Evolutionary conservation across 345 rosid genomes (phyloP).

Genomic region (Streptanthus diversifolius): DNA sequence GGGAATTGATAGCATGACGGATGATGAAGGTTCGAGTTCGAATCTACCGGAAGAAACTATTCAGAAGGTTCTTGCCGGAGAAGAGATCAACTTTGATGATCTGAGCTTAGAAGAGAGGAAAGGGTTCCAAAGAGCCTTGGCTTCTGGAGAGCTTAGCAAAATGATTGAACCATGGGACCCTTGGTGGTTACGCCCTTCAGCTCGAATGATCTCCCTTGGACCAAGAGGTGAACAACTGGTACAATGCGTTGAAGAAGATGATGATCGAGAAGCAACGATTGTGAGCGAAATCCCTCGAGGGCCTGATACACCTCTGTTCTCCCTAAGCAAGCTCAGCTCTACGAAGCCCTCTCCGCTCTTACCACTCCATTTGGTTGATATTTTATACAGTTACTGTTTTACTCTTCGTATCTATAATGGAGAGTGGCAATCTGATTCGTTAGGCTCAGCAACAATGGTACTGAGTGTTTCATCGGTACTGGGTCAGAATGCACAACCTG

Average conservation of each 20-base stretch:
- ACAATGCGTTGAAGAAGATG: conserved; percentile 39
- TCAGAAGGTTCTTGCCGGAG: conserved; percentile 66
- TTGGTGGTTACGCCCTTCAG: conserved; percentile 86
- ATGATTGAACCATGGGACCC: conserved; percentile 94
- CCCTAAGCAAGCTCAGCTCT: conserved; percentile 55
- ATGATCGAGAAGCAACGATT: conserved; percentile 19
- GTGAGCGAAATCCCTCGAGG: conserved; percentile 62
- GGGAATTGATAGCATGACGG: conserved; percentile 35
- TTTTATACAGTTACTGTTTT: conserved; percentile 72
- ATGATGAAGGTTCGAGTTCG: conserved; percentile 44
- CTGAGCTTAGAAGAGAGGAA: conserved; percentile 71
- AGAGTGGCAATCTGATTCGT: conserved; percentile 71
- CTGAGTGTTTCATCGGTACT: conserved; percentile 62
- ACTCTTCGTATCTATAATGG: conserved; percentile 83
- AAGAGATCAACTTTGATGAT: conserved; percentile 55
- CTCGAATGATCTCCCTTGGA: conserved; percentile 54
- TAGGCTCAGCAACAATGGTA: conserved; percentile 58
- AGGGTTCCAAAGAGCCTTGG: conserved; percentile 74
- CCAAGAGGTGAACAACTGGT: conserved; percentile 59
- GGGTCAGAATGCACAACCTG: conserved; percentile 63
- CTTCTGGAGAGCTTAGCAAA: conserved; percentile 85
- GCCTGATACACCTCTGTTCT: conserved; percentile 56
- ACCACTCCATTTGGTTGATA: conserved; percentile 68
- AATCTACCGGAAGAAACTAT: conserved; percentile 60
- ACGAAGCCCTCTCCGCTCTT: conserved; percentile 69